Conservation (phyloP, 805 yeast species). For the Candida verbasci region DNA sequence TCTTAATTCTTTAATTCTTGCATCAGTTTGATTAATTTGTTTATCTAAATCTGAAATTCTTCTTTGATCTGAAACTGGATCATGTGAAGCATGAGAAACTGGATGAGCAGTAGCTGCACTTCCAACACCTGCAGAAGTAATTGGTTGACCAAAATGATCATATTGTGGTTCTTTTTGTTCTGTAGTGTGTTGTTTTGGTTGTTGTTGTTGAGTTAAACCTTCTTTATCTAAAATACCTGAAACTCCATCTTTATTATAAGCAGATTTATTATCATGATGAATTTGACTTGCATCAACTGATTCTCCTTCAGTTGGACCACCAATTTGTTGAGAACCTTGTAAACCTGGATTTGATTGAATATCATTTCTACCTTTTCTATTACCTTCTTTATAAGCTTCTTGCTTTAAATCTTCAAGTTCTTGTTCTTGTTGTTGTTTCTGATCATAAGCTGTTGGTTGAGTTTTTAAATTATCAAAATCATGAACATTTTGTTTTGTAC, state of each 20-base stretch:
- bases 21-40: conserved; percentile 5
- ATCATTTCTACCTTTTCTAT: conserved; percentile 5
- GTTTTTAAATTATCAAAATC: conserved; percentile 5
- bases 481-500: conserved; percentile 17
- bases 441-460: conserved; percentile 4
- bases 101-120: conserved; percentile 11
- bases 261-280: conserved; percentile 28
- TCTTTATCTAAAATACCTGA: conserved; percentile 4
- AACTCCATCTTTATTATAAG: conserved; percentile 25
- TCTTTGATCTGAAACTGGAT: not conserved
- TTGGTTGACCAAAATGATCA: conserved; percentile 11
- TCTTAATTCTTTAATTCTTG: conserved; percentile 1
- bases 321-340: conserved; percentile 1
- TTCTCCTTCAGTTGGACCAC: not conserved
- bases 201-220: not conserved
- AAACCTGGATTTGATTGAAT: conserved; percentile 1
- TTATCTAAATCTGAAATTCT: conserved; percentile 5
- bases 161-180: not conserved
- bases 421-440: conserved; percentile 9
- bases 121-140: conserved; percentile 14
- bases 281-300: conserved; percentile 19
- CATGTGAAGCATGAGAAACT: conserved; percentile 5
- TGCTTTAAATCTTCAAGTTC: conserved; percentile 13
- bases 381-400: conserved; percentile 10
- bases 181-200: not conserved